Evolutionary conservation across 2,329 filamentous ascomycete genomes (phyloP), one percentile per base, ranked within the genome.

Genomic region (Hypoxylon sp.): DNA sequence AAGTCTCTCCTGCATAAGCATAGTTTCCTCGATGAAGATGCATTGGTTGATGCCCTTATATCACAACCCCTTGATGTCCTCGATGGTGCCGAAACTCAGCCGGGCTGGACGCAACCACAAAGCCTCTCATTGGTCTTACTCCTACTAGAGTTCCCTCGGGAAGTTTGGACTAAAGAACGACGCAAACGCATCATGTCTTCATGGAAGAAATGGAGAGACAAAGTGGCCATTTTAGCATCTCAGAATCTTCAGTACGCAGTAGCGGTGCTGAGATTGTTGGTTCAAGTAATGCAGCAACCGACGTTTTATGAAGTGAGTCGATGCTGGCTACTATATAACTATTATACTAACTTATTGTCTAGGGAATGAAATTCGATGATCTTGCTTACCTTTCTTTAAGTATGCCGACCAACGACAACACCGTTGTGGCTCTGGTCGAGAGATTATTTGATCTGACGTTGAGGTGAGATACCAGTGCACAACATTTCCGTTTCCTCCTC

Each of bases 151-250:
- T 66, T 69, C 17, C 66, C 66, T 19, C 46, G 49, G 15, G 66
- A 66, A 19, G 52, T 55, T 9, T 65, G 64, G 30, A 65, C 63
- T 3, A 67, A 63, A 54, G 61, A 58, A 12, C 62, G 67, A 13
- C 64, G 68, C n/a, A 70, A 68, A 35, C 63, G 61, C 3, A 59
- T 68, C 12, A 66, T 69, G 63, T 52, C 52, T 15, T 69, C 66
- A 9, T 70, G 67, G 67, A 65, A 63, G 50, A 67, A 60, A 36
- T 57, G 59, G 40, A 63, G 61, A 42, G 40, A 49, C 3, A 44
- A 37, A 16, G 61, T 68, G 25, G 53, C 50, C 25, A 49, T 51
- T 20, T 42, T 47, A 15, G 60, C 57, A 19, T 52, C 58, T 8
- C 43, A 61, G 6, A 45, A 67, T 29, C 27, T 51, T n/a, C 31